phyloP scores from a whole-genome alignment of 495 filamentous ascomycete genomes.

The Pyrenula aspistea region DNA sequence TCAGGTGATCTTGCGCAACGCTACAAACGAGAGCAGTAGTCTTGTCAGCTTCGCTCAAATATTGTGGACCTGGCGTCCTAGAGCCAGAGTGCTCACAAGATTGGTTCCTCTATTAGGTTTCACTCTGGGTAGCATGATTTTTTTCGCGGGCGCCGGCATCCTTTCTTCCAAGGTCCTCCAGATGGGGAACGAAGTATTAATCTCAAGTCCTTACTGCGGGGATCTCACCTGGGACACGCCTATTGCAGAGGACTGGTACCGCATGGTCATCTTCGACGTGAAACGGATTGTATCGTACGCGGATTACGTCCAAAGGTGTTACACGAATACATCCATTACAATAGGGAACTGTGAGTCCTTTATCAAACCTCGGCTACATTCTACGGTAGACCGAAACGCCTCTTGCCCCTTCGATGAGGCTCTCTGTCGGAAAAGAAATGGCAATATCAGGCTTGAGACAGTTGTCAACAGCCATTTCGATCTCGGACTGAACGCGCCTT shows the following conservation, averaged over 20 bases:
- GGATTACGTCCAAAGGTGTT: neutral
- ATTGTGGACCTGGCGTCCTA: neutral
- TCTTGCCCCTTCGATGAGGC: slow-evolving; percentile 2
- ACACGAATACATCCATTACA: neutral
- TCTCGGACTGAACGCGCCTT: slow-evolving; percentile 8
- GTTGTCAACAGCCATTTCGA: slow-evolving; percentile 5
- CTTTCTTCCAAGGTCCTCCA: slow-evolving; percentile 5
- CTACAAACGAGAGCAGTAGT: neutral
- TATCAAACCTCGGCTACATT: neutral
- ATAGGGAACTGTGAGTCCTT: neutral
- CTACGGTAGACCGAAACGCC: neutral
- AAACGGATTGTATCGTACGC: neutral
- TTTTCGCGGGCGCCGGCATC: slow-evolving; percentile 1
- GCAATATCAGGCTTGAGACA: slow-evolving; percentile 5
- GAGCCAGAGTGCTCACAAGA: neutral
- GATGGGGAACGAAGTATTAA: neutral
- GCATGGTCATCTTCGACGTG: neutral
- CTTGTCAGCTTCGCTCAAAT: neutral
- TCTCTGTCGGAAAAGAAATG: slow-evolving; percentile 3
- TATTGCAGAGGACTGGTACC: neutral
- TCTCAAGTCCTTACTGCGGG: neutral
- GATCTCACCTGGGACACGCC: neutral
- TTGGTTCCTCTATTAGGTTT: neutral
- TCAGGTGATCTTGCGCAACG: slow-evolving; percentile 7
- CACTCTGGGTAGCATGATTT: neutral